Conservation (phyloP, 192 early-diverging fungal species). For the Entomortierella lignicola region DNA sequence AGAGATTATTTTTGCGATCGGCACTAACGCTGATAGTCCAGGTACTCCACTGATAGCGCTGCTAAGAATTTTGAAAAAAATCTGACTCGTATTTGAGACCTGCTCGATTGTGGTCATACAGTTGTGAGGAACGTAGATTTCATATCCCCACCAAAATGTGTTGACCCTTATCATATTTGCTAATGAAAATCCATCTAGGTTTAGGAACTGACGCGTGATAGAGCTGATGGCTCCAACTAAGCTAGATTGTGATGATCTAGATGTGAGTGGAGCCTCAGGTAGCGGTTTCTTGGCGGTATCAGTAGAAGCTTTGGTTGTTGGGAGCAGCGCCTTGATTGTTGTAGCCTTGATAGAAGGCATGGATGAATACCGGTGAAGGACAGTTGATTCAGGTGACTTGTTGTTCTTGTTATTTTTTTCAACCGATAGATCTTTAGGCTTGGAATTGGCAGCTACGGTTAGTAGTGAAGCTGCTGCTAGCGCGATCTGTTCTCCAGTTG, state of each 20-base stretch:
- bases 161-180: conserved; percentile 33
- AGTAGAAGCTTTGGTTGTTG: conserved; percentile 4
- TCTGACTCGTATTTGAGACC: conserved; percentile 40
- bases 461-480: conserved; percentile 27
- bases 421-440: conserved; percentile 10
- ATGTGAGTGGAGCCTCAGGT: neutral
- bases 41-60: conserved; percentile 22
- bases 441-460: conserved; percentile 5
- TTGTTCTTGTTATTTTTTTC: too few relatives aligned
- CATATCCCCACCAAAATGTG: conserved; percentile 57
- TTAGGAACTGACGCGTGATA: conserved; percentile 10
- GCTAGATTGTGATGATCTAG: neutral
- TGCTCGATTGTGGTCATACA: conserved; percentile 49
- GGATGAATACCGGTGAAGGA: conserved; percentile 10
- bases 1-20: conserved; percentile 54
- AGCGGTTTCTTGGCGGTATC: neutral
- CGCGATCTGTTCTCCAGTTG: conserved; percentile 39
- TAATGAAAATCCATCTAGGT: conserved; percentile 21
- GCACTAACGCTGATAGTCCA: conserved; percentile 23
- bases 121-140: conserved; percentile 53
- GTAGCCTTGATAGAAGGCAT: conserved; percentile 13
- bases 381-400: conserved; percentile 7
- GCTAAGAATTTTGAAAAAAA: conserved; percentile 48
- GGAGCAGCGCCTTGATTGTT: conserved; percentile 9
- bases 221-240: conserved; percentile 29